Evolutionary conservation across 2,329 filamentous ascomycete species (phyloP).

Genomic region (Scedosporium minutisporum): DNA sequence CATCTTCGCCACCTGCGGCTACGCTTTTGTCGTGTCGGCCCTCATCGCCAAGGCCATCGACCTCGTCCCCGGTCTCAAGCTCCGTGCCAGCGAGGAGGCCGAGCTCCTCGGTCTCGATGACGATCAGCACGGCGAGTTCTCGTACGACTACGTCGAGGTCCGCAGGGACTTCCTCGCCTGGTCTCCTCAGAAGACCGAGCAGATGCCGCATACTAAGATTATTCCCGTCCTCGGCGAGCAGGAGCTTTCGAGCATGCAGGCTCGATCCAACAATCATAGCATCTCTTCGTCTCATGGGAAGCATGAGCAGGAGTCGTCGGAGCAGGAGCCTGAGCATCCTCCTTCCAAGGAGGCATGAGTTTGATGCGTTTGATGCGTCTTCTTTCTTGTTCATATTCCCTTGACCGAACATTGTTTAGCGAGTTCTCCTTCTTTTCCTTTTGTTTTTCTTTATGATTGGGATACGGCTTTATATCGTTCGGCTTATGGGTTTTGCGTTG

Average conservation of each 20-base stretch:
- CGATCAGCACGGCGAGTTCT: constrained; percentile 82
- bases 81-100: constrained; percentile 71
- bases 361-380: neutral
- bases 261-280: constrained; percentile 11
- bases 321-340: neutral
- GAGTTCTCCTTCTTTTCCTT: neutral
- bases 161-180: constrained; percentile 81
- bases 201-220: constrained; percentile 44
- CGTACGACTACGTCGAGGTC: constrained; percentile 84
- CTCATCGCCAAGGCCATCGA: constrained; percentile 67
- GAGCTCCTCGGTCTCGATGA: constrained; percentile 84
- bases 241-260: constrained; percentile 43
- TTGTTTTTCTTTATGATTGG: neutral
- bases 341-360: neutral
- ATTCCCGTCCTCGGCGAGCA: constrained; percentile 62
- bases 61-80: constrained; percentile 64
- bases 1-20: constrained; percentile 55
- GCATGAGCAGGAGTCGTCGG: neutral
- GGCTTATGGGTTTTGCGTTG: neutral
- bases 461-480: neutral
- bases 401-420: neutral
- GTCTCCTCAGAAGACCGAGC: constrained; percentile 44
- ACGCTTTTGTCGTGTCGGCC: constrained; percentile 65
- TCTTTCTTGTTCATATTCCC: neutral
- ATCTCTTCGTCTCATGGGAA: neutral